phyloP scores from a whole-genome alignment of 106 monocot species.

The Amphibolis antarctica region DNA sequence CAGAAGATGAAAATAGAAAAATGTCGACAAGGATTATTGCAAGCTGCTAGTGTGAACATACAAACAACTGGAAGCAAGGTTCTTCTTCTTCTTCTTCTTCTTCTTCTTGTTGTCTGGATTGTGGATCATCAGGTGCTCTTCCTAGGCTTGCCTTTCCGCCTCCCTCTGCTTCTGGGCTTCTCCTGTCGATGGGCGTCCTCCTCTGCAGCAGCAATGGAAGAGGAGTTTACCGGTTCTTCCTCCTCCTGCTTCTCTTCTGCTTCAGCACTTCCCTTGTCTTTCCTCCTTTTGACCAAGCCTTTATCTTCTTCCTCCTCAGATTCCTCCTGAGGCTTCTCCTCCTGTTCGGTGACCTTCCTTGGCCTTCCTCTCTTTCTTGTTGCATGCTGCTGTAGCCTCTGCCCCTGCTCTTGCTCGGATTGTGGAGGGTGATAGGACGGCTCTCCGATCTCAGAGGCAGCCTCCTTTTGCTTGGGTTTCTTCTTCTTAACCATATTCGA shows the following conservation, averaged over 20 bases:
- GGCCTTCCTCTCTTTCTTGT: conserved; percentile 8
- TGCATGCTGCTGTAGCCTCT: neutral
- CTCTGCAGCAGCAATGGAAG: neutral
- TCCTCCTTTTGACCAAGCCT: neutral
- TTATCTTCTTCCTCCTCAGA: neutral
- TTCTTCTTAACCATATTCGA: conserved; percentile 4
- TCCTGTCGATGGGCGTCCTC: conserved; percentile 1
- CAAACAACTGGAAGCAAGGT: too few species aligned
- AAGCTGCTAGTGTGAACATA: too few species aligned
- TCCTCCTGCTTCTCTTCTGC: neutral
- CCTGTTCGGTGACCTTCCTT: too few species aligned
- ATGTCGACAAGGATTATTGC: too few species aligned
- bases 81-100: too few species aligned
- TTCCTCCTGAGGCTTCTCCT: neutral
- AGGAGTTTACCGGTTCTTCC: neutral
- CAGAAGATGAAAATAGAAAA: too few species aligned
- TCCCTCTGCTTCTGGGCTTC: conserved; percentile 8
- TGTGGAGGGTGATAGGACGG: neutral
- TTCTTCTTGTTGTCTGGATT: too few species aligned
- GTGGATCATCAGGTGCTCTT: conserved; percentile 14
- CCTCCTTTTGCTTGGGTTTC: neutral
- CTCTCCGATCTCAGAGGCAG: neutral
- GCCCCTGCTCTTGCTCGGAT: neutral
- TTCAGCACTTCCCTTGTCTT: neutral
- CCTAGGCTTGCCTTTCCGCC: conserved; percentile 10